A percentile compares a stretch with the other conserved stretches of the same genome.
phyloP scores from a whole-genome alignment of 2,329 filamentous ascomycete species.

The Coniella lustricola region DNA sequence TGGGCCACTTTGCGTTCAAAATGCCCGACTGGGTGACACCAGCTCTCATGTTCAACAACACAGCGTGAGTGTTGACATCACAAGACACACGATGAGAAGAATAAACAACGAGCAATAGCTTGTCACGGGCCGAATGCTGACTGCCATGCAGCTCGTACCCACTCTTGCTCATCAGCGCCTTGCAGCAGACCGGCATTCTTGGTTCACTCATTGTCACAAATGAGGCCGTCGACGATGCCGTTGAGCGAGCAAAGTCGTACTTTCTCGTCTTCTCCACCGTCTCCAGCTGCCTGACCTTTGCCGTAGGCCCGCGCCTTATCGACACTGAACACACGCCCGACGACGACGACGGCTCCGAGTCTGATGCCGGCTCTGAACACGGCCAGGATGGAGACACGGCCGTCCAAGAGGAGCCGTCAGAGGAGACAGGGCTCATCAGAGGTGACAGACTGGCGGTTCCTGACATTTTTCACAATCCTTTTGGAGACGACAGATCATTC shows the following conservation, averaged over 20 bases:
- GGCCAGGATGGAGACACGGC: constrained; percentile 18
- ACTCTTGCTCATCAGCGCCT: constrained; percentile 35
- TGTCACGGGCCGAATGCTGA: too few species aligned
- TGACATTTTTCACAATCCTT: constrained; percentile 15
- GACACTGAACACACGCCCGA: constrained; percentile 35
- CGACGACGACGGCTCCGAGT: constrained; percentile 18
- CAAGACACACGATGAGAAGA: not conserved
- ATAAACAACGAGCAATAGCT: too few species aligned
- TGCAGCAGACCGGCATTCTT: constrained; percentile 48
- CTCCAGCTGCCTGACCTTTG: constrained; percentile 57
- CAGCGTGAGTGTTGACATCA: constrained; percentile 24
- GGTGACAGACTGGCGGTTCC: constrained; percentile 17
- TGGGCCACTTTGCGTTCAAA: constrained; percentile 28
- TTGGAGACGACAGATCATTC: constrained; percentile 19
- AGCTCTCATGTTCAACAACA: constrained; percentile 43
- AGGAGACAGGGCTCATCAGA: constrained; percentile 43
- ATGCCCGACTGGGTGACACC: constrained; percentile 38
- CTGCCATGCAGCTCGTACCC: constrained; percentile 28
- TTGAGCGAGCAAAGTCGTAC: constrained; percentile 55
- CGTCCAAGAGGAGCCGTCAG: constrained; percentile 22
- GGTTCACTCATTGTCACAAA: constrained; percentile 34
- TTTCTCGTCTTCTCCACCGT: constrained; percentile 61
- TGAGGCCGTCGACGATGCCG: constrained; percentile 37
- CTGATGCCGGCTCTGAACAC: constrained; percentile 15
- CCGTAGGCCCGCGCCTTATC: constrained; percentile 53